A percentile compares a stretch with the other conserved stretches of the same genome.
Evolutionary conservation across 2,329 filamentous ascomycete genomes (phyloP).

Genomic region (Alternaria solani): DNA sequence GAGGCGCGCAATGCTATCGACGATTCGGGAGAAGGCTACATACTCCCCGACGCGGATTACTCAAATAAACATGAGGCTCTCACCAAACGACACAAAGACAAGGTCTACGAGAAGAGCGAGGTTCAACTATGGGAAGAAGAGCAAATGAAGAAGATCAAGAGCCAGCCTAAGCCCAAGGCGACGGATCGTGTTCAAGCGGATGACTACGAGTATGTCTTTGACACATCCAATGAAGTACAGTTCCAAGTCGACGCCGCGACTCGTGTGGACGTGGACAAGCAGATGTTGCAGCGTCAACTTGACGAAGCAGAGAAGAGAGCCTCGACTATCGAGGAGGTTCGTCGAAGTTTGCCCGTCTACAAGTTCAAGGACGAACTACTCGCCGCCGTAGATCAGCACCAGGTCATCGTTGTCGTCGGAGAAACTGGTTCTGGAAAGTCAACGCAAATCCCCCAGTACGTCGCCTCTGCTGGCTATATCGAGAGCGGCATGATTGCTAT

Average conservation of each 20-base stretch:
- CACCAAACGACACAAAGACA: slow-evolving; percentile 85
- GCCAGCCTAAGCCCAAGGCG: slow-evolving; percentile 61
- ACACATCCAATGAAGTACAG: slow-evolving; percentile 50
- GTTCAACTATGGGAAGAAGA: slow-evolving; percentile 96
- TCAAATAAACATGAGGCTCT: slow-evolving; percentile 92
- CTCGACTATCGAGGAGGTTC: slow-evolving; percentile 88
- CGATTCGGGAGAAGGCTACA: slow-evolving; percentile 64
- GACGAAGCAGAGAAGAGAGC: slow-evolving; percentile 84
- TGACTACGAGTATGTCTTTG: slow-evolving; percentile 92
- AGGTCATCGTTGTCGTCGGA: slow-evolving; percentile 89
- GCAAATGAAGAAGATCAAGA: slow-evolving; percentile 83
- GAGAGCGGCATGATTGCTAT: slow-evolving; percentile 85
- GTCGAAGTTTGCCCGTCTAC: slow-evolving; percentile 79
- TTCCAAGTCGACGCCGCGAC: not conserved
- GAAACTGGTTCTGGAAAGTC: slow-evolving; percentile 97
- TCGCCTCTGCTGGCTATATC: slow-evolving; percentile 5
- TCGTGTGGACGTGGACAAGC: slow-evolving; percentile 76
- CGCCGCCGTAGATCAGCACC: slow-evolving; percentile 83
- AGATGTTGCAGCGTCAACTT: slow-evolving; percentile 79
- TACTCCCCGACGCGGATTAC: slow-evolving; percentile 88
- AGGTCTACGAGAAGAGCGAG: slow-evolving; percentile 83
- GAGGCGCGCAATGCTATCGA: slow-evolving; percentile 81
- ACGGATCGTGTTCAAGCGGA: slow-evolving; percentile 78
- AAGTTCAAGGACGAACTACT: slow-evolving; percentile 86
- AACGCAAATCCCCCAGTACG: slow-evolving; percentile 90